phyloP scores from a whole-genome alignment of 73 alveolate species.

The Paramecium biaurelia region DNA sequence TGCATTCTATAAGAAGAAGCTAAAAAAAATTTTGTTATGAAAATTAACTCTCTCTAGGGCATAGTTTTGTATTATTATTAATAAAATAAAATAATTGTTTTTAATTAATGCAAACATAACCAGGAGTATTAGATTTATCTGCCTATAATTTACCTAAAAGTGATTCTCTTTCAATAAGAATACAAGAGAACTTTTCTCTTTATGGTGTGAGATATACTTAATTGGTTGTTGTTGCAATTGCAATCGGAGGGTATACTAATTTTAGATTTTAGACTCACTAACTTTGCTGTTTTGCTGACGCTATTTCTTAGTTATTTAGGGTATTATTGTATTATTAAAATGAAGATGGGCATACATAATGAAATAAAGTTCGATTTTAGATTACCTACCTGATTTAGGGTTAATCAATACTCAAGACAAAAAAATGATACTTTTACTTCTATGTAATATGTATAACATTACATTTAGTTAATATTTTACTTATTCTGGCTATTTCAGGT shows the following conservation, averaged over 20 bases:
- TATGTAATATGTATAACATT: not conserved
- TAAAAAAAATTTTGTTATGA: too few relatives aligned
- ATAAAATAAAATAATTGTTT: not conserved
- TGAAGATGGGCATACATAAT: not conserved
- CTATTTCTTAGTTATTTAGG: constrained; percentile 31
- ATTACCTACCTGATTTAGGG: constrained; percentile 3
- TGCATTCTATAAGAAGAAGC: too few relatives aligned
- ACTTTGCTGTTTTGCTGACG: not conserved
- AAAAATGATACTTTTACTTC: constrained; percentile 10
- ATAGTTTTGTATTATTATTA: too few relatives aligned
- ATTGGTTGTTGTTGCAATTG: not conserved
- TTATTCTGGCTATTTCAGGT: constrained; percentile 24
- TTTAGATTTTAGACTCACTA: not conserved
- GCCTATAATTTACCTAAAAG: not conserved
- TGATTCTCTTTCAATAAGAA: not conserved
- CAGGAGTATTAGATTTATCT: not conserved
- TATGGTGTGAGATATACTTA: constrained; percentile 34
- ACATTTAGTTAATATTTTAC: not conserved
- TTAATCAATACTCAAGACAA: not conserved
- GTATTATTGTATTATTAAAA: not conserved
- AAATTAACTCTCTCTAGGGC: too few relatives aligned
- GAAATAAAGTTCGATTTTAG: not conserved
- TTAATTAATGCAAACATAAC: not conserved
- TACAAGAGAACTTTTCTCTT: constrained; percentile 33
- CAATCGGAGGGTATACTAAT: constrained; percentile 14